phyloP scores from a whole-genome alignment of 1,284 basidiomycete genomes.

The Tylopilus orsonianus region DNA sequence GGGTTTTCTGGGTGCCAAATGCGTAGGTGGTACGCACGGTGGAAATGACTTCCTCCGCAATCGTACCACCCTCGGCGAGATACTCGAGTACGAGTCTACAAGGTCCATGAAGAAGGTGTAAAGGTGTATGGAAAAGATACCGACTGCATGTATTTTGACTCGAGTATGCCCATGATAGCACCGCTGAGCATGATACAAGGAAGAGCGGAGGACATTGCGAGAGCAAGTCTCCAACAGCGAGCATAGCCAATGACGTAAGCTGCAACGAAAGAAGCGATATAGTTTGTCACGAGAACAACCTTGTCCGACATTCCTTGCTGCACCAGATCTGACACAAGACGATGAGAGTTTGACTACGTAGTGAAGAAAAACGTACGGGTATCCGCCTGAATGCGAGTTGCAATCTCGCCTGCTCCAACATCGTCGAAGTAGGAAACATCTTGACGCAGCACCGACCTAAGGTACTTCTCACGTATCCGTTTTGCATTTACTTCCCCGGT shows the following conservation, averaged over 20 bases:
- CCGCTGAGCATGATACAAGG: conserved; percentile 86
- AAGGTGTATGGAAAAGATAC: conserved; percentile 31
- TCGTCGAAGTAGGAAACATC: conserved; percentile 91
- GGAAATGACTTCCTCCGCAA: conserved; percentile 94
- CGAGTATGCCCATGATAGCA: conserved; percentile 75
- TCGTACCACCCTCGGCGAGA: conserved; percentile 79
- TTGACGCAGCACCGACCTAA: conserved; percentile 77
- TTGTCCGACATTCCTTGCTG: conserved; percentile 92
- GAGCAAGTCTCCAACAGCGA: conserved; percentile 81
- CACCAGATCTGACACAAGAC: conserved; percentile 58
- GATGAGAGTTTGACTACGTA: background rate
- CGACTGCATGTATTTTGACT: conserved; percentile 71
- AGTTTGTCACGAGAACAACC: conserved; percentile 67
- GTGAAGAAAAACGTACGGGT: conserved; percentile 55
- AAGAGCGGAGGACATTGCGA: conserved; percentile 84
- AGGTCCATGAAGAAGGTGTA: conserved; percentile 2
- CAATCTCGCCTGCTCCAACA: conserved; percentile 92
- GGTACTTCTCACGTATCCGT: conserved; percentile 78
- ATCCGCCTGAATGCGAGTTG: conserved; percentile 93
- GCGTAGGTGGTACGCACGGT: conserved; percentile 90
- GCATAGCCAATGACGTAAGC: conserved; percentile 77
- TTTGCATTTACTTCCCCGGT: conserved; percentile 90
- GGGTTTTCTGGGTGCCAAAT: conserved; percentile 78
- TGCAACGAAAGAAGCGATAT: conserved; percentile 66
- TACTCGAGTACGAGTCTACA: conserved; percentile 63